These are phyloP conservation scores for Pythium chondricola DNA, from an alignment of 352 stramenopile species.

Conservation along the genomic window DNA sequence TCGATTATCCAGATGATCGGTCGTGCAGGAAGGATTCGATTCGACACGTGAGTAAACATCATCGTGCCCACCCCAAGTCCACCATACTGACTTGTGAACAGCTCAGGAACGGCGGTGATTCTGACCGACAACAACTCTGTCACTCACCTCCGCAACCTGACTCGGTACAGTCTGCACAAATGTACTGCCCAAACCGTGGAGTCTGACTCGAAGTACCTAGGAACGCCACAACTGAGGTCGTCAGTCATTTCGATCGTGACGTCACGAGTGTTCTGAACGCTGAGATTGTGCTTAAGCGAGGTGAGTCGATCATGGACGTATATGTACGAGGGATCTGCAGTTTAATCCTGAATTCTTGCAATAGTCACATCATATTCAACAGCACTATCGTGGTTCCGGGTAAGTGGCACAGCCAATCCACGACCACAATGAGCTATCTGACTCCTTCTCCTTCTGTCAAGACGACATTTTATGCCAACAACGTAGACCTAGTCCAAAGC, in stretches of 20 bases:
- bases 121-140: constrained; percentile 3
- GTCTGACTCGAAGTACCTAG: constrained; percentile 2
- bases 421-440: not conserved
- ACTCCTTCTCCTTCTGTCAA: no score
- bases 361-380: not conserved
- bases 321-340: no score
- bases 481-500: not conserved
- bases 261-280: not conserved
- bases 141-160: not conserved
- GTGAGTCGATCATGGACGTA: constrained; percentile 1
- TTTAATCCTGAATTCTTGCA: not conserved
- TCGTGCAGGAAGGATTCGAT: constrained; percentile 26
- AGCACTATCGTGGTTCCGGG: constrained; percentile 2
- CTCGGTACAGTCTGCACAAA: not conserved
- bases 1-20: constrained; percentile 38
- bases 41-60: constrained; percentile 21
- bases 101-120: constrained; percentile 4
- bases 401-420: not conserved
- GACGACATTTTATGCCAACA: constrained; percentile 5
- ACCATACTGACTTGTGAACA: constrained; percentile 2
- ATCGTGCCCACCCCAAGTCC: constrained; percentile 18
- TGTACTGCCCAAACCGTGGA: not conserved
- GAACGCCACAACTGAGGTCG: constrained; percentile 15
- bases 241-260: not conserved
- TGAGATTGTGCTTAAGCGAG: constrained; percentile 1